Base-by-base conservation (phyloP, 2,329 filamentous ascomycete genomes). In the Sclerotinia spermophila region DNA sequence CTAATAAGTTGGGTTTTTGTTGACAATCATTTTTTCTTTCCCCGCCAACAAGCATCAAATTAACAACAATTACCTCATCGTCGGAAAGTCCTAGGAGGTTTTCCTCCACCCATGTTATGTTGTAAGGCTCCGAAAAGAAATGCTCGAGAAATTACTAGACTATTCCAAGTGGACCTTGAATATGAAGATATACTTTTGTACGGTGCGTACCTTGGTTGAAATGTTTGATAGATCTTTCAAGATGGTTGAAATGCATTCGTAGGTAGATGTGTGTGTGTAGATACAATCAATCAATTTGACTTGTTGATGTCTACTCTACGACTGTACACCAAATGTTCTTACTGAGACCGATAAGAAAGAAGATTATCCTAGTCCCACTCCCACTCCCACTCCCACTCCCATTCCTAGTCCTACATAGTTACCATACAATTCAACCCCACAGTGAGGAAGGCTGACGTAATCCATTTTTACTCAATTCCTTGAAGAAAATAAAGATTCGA, bases 1-100 rank as follows among this genome's bases (percentile, higher is more conserved):
- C 15, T 8, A n/a, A 40, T 40, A 40, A n/a, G n/a, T 10, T 45
- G 19, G 27, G 5, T 35, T n/a, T 64, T 48, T 35, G 13, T 35
- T 33, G 30, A 24, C 11, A 42, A 30, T 8, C 35, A 35, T 38
- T 48, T 64, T 64, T 60, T 11, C 42, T 13, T 64, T 27, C 62
- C 62, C 62, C 62, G 53, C 55, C 45, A 68, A 48, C 38, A 45
- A 27, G 53, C 60, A 27, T 19, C 27, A 38, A 60, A 60, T 68
- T 58, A 51, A 48, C 35, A n/a, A 30, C 65, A 48, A 68, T 68
- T 59, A 65, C 62, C 45, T 65, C 62, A 65, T 65, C 38, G 38
- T 27, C 53, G 45, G 51, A 67, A 24, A 58, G 48, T 58, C 42
- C 24, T 10, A 53, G 65, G 53, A 67, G 65, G 65, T 40, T 67